phyloP scores from a whole-genome alignment of 2,329 filamentous ascomycete species.

The Colletotrichum cuscutae region DNA sequence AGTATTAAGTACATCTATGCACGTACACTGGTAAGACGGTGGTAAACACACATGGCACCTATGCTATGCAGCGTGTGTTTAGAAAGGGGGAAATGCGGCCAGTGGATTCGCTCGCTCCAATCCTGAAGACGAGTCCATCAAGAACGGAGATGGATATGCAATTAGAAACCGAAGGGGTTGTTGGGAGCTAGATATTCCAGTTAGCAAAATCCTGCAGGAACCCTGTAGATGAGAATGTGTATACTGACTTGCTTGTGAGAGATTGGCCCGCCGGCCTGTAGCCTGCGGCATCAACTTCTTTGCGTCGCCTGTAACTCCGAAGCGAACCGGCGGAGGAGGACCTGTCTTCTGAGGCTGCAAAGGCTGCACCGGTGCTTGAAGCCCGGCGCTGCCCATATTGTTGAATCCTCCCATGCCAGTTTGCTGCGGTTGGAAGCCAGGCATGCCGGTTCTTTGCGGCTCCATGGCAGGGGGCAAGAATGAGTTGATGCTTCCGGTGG shows the following conservation, averaged over 20 bases:
- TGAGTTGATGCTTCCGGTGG: conserved; percentile 62
- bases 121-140: neutral
- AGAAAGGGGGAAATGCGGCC: conserved; percentile 18
- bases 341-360: conserved; percentile 61
- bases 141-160: conserved; percentile 1
- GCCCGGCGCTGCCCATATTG: conserved; percentile 6
- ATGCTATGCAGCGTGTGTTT: conserved; percentile 29
- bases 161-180: conserved; percentile 64
- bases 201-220: conserved; percentile 32
- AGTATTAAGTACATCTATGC: conserved; percentile 31
- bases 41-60: conserved; percentile 7
- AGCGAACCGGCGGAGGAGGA: conserved; percentile 87
- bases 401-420: conserved; percentile 63
- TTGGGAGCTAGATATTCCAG: conserved; percentile 53
- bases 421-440: conserved; percentile 57
- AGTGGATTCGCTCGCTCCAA: conserved; percentile 15
- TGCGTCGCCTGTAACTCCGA: conserved; percentile 78
- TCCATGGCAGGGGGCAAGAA: conserved; percentile 69
- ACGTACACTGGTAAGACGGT: conserved; percentile 16
- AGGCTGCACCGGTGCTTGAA: conserved; percentile 54
- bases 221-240: neutral
- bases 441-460: conserved; percentile 67
- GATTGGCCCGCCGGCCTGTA: conserved; percentile 89
- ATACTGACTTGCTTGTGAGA: conserved; percentile 94
- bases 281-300: conserved; percentile 87